Evolutionary conservation across 352 stramenopile genomes (phyloP).

Genomic region (Phytophthora quininea): DNA sequence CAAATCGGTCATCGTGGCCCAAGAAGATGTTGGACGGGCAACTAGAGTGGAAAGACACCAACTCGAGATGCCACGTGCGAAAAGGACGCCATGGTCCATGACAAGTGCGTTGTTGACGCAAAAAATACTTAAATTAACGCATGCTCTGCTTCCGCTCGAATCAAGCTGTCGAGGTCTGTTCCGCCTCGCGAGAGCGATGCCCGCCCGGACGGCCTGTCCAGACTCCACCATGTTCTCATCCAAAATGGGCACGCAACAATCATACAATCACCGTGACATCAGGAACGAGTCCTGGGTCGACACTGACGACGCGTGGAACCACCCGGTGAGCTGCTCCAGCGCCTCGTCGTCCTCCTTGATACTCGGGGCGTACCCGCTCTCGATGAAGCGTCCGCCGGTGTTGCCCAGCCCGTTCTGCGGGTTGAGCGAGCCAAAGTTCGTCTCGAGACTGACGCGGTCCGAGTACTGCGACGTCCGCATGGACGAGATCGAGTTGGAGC

Average conservation of each 20-base stretch:
- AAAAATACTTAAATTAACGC: constrained; percentile 1
- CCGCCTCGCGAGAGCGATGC: no score
- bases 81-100: neutral
- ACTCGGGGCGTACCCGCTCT: constrained; percentile 56
- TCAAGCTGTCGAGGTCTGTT: no score
- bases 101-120: neutral
- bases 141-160: constrained; percentile 14
- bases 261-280: constrained; percentile 36
- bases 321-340: constrained; percentile 66
- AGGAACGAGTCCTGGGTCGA: constrained; percentile 65
- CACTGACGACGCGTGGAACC: constrained; percentile 66
- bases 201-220: neutral
- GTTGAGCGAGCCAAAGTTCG: constrained; percentile 77
- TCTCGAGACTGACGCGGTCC: constrained; percentile 77
- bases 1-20: neutral
- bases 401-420: constrained; percentile 36
- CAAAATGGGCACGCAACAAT: constrained; percentile 29
- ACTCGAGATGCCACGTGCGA: neutral
- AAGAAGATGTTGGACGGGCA: neutral
- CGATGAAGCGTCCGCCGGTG: constrained; percentile 38
- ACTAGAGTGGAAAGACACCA: neutral
- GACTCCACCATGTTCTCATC: constrained; percentile 37
- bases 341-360: constrained; percentile 76
- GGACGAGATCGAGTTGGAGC: constrained; percentile 53
- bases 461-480: constrained; percentile 49